These are phyloP conservation scores for Fusarium incarnatum DNA, from an alignment of 2,329 filamentous ascomycete species.

Conservation along the genomic window DNA sequence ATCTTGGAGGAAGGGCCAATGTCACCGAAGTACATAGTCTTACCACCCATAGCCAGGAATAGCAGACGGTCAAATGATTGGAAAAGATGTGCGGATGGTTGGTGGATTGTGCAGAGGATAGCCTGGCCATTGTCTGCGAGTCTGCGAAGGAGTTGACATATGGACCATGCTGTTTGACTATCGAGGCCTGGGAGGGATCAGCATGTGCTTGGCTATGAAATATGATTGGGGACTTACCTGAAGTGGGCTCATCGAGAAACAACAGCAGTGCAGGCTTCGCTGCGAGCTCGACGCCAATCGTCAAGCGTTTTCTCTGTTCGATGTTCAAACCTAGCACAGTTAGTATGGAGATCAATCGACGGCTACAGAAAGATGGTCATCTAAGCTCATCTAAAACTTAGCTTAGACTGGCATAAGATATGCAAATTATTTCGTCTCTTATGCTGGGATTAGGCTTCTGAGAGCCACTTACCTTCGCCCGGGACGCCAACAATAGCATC, in stretches of 20 bases:
- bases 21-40: slow-evolving; percentile 69
- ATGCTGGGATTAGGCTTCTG: no score
- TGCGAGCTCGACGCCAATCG: slow-evolving; percentile 80
- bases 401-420: no score
- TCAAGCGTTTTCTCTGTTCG: slow-evolving; percentile 67
- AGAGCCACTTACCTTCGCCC: slow-evolving; percentile 59
- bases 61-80: slow-evolving; percentile 65
- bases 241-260: slow-evolving; percentile 82
- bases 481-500: slow-evolving; percentile 67
- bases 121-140: slow-evolving; percentile 61
- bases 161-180: slow-evolving; percentile 80
- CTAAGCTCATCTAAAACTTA: no score
- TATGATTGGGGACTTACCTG: slow-evolving; percentile 56
- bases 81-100: slow-evolving; percentile 59
- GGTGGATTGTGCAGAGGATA: slow-evolving; percentile 60
- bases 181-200: slow-evolving; percentile 60
- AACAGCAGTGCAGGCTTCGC: slow-evolving; percentile 78
- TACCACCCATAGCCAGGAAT: slow-evolving; percentile 66
- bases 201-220: no score
- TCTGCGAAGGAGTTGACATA: slow-evolving; percentile 76
- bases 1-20: slow-evolving; percentile 48
- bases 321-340: slow-evolving; percentile 49
- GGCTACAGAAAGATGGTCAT: no score
- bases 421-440: no score
- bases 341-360: no score